Evolutionary conservation across 2,329 filamentous ascomycete species (phyloP).

Genomic region (Sporothrix euskadiensis): DNA sequence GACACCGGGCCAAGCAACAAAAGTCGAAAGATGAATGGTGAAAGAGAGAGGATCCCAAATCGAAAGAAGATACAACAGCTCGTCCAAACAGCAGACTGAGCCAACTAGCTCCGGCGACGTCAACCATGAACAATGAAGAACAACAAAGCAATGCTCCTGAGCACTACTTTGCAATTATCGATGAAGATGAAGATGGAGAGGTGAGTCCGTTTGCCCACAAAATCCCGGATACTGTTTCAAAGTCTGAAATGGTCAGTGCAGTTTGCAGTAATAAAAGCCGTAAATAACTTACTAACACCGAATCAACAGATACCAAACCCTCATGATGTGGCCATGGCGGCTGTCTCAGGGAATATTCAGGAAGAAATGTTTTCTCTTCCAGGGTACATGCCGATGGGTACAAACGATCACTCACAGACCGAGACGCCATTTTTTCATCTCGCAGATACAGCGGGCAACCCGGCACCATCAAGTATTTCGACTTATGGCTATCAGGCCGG

Average conservation of each 20-base stretch:
- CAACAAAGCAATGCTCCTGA: conserved; percentile 19
- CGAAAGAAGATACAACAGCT: conserved; percentile 11
- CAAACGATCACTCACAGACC: not conserved
- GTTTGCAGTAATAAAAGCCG: not conserved
- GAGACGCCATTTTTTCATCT: not conserved
- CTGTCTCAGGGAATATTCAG: not conserved
- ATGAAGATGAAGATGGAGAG: not conserved
- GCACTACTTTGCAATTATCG: conserved; percentile 18
- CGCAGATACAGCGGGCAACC: not conserved
- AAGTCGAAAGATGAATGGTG: not conserved
- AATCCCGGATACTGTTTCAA: too few species aligned
- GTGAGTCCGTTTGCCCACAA: not conserved
- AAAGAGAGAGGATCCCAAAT: not conserved
- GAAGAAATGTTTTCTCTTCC: not conserved
- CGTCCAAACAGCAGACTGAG: not conserved
- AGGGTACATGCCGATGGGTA: not conserved
- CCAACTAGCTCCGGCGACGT: conserved; percentile 3
- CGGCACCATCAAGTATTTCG: not conserved
- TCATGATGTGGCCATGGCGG: not conserved
- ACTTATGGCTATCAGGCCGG: not conserved
- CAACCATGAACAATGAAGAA: conserved; percentile 24
- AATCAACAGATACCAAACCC: not conserved
- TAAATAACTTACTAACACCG: not conserved
- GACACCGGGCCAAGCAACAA: not conserved
- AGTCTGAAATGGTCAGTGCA: not conserved